Evolutionary conservation across 495 filamentous ascomycete species (phyloP).

Genomic region (Talaromyces ruber): DNA sequence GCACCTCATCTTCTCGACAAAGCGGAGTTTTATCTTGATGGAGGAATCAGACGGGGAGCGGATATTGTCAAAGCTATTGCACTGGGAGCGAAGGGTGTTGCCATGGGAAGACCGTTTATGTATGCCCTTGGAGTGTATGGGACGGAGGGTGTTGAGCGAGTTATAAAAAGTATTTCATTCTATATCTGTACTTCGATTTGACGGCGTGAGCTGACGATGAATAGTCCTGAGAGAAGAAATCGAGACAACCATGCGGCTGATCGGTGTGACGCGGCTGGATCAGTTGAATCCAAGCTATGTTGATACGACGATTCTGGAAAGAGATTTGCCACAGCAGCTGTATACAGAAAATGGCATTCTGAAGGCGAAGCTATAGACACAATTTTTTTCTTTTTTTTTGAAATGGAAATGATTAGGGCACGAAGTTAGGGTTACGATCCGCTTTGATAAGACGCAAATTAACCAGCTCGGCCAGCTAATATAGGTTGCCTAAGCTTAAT

Average conservation of each 20-base stretch:
- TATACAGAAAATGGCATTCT: neutral
- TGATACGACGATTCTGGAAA: no score
- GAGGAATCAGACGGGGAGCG: constrained; percentile 29
- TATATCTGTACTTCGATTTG: no score
- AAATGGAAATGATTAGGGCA: neutral
- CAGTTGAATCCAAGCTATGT: no score
- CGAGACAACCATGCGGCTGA: no score
- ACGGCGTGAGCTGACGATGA: no score
- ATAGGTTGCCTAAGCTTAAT: neutral
- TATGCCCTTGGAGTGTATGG: constrained; percentile 8
- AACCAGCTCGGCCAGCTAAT: neutral
- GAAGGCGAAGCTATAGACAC: neutral
- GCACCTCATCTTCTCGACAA: no score
- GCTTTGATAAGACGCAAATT: neutral
- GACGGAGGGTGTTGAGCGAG: no score
- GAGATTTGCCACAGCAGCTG: no score
- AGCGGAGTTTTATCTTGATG: no score
- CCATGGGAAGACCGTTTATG: constrained; percentile 35
- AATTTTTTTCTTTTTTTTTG: neutral
- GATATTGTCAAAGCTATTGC: constrained; percentile 44
- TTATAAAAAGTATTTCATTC: no score
- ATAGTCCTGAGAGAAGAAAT: no score
- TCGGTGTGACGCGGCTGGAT: no score
- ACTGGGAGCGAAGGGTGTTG: constrained; percentile 42
- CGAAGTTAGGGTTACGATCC: neutral